Evolutionary conservation across 2,329 filamentous ascomycete genomes (phyloP).

Genomic region (Colletotrichum sp.): DNA sequence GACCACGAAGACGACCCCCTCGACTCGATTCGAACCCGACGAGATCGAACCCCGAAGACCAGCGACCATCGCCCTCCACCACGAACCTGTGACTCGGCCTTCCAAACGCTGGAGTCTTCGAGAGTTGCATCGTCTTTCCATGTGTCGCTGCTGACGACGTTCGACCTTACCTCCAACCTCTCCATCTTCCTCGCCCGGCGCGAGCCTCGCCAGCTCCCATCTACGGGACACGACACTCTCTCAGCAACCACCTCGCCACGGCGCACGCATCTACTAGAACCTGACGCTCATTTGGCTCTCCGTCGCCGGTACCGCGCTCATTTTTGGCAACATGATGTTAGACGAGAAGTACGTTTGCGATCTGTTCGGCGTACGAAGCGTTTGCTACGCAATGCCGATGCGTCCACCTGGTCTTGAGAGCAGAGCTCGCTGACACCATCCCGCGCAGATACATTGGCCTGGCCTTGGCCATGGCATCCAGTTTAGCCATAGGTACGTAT

Average conservation of each 20-base stretch:
- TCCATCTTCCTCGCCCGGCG: conserved; percentile 25
- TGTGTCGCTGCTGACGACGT: conserved; percentile 21
- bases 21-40: conserved; percentile 3
- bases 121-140: background rate
- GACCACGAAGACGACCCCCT: conserved; percentile 5
- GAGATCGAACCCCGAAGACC: background rate
- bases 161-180: background rate
- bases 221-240: conserved; percentile 13
- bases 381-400: background rate
- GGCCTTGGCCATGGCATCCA: conserved; percentile 75
- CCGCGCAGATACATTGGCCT: conserved; percentile 74
- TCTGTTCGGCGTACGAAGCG: background rate
- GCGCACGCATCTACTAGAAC: background rate
- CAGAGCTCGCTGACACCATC: conserved; percentile 32
- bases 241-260: conserved; percentile 1
- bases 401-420: background rate
- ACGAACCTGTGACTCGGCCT: background rate
- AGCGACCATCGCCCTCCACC: background rate
- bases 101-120: background rate
- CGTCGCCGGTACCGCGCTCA: conserved; percentile 6
- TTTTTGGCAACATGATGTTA: conserved; percentile 22
- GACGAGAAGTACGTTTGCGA: conserved; percentile 25
- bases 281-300: conserved; percentile 14
- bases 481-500: conserved; percentile 73
- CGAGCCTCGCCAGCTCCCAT: conserved; percentile 23